These are phyloP conservation scores for Tulasnella sp. DNA, from an alignment of 768 basidiomycete species.

Conservation along the genomic window DNA sequence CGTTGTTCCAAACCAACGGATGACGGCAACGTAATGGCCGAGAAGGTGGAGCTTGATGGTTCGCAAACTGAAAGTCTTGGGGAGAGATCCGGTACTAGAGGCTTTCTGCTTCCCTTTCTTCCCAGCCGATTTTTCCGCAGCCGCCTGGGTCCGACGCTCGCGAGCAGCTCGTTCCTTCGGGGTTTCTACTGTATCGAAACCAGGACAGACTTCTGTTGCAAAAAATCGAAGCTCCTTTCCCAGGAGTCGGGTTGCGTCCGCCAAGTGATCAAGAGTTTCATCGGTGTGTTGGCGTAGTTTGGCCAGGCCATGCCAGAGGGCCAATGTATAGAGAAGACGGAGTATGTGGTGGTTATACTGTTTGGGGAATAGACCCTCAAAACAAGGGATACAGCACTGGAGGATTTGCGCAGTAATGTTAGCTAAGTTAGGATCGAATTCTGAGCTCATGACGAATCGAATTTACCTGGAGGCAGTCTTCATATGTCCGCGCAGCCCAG, in stretches of 20 bases:
- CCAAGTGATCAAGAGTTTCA: too few relatives aligned
- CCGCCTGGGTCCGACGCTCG: neutral
- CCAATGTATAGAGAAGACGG: too few relatives aligned
- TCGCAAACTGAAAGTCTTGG: slow-evolving; percentile 3
- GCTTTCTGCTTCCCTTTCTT: neutral
- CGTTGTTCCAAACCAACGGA: slow-evolving; percentile 1
- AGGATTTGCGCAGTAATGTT: too few relatives aligned
- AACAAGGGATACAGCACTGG: too few relatives aligned
- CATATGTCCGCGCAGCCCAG: slow-evolving; percentile 29
- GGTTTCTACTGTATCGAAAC: slow-evolving; percentile 20
- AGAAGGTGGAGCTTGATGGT: slow-evolving; percentile 23
- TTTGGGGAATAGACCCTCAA: too few relatives aligned
- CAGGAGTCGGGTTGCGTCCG: neutral
- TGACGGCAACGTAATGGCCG: neutral
- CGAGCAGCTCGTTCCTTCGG: neutral
- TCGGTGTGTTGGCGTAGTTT: too few relatives aligned
- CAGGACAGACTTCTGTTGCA: neutral
- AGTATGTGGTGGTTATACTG: too few relatives aligned
- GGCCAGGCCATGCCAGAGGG: too few relatives aligned
- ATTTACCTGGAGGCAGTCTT: slow-evolving; percentile 34
- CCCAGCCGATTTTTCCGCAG: neutral
- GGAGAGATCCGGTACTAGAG: slow-evolving; percentile 10
- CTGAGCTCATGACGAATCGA: too few relatives aligned
- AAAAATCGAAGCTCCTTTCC: slow-evolving; percentile 15
- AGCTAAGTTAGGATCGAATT: too few relatives aligned